Conservation (phyloP, 1,139 yeast species). For the Pichia sp. region DNA sequence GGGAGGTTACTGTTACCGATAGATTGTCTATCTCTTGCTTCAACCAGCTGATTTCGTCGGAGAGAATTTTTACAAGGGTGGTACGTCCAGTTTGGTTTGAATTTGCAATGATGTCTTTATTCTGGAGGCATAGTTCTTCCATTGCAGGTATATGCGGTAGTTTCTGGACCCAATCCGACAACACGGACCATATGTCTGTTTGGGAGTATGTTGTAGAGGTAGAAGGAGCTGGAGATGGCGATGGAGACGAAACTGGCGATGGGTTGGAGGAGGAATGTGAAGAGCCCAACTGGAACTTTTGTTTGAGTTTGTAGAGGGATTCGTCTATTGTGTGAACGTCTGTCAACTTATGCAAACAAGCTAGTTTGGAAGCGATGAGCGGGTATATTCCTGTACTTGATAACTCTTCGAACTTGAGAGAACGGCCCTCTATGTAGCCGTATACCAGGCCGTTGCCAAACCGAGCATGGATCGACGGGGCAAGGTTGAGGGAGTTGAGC, state of each 20-base stretch:
- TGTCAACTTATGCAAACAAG: conserved; percentile 62
- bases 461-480: conserved; percentile 66
- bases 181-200: conserved; percentile 53
- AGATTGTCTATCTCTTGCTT: conserved; percentile 35
- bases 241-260: neutral
- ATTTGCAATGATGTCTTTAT: conserved; percentile 29
- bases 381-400: conserved; percentile 46
- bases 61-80: conserved; percentile 24
- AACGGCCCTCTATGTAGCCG: conserved; percentile 64
- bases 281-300: conserved; percentile 30
- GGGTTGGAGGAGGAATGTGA: conserved; percentile 14
- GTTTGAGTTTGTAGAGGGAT: conserved; percentile 43
- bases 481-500: conserved; percentile 56
- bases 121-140: conserved; percentile 38
- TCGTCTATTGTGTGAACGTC: conserved; percentile 44
- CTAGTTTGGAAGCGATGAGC: conserved; percentile 61
- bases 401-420: conserved; percentile 56
- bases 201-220: neutral
- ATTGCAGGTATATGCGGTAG: conserved; percentile 51
- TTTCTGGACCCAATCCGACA: conserved; percentile 57
- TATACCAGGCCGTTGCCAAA: conserved; percentile 73
- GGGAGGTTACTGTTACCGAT: conserved; percentile 61
- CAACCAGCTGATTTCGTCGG: conserved; percentile 55
- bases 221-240: neutral
- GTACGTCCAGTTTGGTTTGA: neutral